phyloP scores from a whole-genome alignment of 2,329 filamentous ascomycete genomes.

The Cytospora schulzeri region DNA sequence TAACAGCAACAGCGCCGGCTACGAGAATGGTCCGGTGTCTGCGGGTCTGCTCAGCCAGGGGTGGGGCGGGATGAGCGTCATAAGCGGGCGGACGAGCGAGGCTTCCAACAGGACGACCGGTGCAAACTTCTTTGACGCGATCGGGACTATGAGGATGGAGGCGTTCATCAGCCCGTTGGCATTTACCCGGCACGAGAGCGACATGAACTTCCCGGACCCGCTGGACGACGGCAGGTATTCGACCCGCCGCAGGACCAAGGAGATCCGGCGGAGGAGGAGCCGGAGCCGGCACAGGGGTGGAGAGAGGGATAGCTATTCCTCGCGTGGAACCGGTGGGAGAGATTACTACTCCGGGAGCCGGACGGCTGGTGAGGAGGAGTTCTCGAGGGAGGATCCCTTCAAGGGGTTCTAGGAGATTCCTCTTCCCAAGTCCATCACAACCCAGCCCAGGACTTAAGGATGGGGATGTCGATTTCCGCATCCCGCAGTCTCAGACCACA shows the following conservation, averaged over 20 bases:
- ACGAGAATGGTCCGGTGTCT: constrained; percentile 24
- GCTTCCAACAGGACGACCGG: constrained; percentile 51
- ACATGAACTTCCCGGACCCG: constrained; percentile 48
- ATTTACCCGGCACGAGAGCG: constrained; percentile 45
- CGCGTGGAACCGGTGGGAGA: constrained; percentile 41
- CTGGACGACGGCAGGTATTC: constrained; percentile 52
- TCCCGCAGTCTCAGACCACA: neutral
- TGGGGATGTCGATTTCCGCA: neutral
- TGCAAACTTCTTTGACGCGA: constrained; percentile 77
- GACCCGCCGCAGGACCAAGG: constrained; percentile 57
- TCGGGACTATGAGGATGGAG: constrained; percentile 94
- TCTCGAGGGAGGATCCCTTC: constrained; percentile 62
- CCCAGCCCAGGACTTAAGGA: neutral
- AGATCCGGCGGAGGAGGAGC: constrained; percentile 50
- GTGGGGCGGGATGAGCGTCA: constrained; percentile 33
- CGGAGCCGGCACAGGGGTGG: constrained; percentile 51
- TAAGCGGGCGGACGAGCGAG: constrained; percentile 54
- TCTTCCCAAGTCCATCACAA: neutral
- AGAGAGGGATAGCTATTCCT: constrained; percentile 48
- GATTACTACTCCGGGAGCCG: constrained; percentile 52
- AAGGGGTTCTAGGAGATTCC: constrained; percentile 53
- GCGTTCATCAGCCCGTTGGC: constrained; percentile 79
- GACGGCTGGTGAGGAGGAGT: constrained; percentile 56
- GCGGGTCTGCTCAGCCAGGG: constrained; percentile 19
- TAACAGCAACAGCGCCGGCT: constrained; percentile 40